A percentile compares a stretch with the other conserved stretches of the same genome.
Evolutionary conservation across 257 asterid species (phyloP).

Genomic region (Salvia hispanica): DNA sequence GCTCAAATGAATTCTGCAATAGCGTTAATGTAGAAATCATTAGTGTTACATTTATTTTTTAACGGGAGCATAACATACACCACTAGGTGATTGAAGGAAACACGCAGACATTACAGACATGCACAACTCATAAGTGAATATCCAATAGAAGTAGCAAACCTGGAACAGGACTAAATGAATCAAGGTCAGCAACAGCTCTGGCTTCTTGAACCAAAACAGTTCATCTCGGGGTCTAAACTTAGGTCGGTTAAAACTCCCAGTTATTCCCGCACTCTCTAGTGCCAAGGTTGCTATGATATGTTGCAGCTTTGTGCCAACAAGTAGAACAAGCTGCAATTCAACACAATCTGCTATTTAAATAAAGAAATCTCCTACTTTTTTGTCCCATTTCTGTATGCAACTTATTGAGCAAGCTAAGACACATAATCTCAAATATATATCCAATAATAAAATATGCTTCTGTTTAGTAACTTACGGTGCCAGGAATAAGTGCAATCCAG

Average conservation of each 20-base stretch:
- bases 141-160: constrained; percentile 48
- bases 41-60: constrained; percentile 48
- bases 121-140: background rate
- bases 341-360: constrained; percentile 18
- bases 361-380: background rate
- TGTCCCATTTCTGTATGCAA: background rate
- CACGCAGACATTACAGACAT: background rate
- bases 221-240: constrained; percentile 85
- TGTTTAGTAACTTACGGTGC: constrained; percentile 60
- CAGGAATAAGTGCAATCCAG: constrained; percentile 96
- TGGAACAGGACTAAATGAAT: constrained; percentile 94
- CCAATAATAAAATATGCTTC: background rate
- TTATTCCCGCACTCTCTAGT: constrained; percentile 85
- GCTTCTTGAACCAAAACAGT: constrained; percentile 95
- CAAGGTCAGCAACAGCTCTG: constrained; percentile 72
- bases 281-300: constrained; percentile 96
- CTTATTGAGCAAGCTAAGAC: background rate
- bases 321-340: constrained; percentile 76
- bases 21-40: constrained; percentile 10
- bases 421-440: background rate
- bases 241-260: constrained; percentile 53
- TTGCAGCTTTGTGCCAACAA: constrained; percentile 89
- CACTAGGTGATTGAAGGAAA: background rate
- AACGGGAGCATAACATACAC: background rate
- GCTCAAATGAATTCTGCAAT: constrained; percentile 62